phyloP scores from a whole-genome alignment of 176 grass and related monocot genomes.

The Poa annua region DNA sequence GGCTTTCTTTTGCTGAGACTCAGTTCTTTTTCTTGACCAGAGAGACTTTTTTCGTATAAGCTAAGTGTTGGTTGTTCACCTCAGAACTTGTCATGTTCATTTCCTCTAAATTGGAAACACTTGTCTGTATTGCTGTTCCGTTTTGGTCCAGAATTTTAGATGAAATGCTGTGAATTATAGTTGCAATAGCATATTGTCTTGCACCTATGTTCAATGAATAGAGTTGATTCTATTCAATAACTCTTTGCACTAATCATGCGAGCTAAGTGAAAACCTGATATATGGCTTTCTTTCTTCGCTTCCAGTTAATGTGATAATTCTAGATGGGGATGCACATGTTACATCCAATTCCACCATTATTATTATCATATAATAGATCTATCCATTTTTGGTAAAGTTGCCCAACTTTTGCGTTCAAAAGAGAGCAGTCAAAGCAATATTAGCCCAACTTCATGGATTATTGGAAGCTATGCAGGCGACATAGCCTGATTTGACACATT shows the following conservation, averaged over 20 bases:
- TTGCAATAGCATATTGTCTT: background rate
- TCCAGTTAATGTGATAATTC: background rate
- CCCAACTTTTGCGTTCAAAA: background rate
- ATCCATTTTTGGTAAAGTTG: background rate
- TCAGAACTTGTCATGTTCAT: background rate
- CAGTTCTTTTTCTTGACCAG: background rate
- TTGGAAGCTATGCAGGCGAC: constrained; percentile 8
- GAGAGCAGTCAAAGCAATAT: background rate
- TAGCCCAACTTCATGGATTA: background rate
- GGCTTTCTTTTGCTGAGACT: background rate
- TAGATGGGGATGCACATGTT: background rate
- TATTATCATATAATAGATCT: constrained; percentile 8
- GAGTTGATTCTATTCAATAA: background rate
- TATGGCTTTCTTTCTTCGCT: background rate
- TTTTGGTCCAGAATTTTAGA: constrained; percentile 6
- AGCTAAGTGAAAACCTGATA: background rate
- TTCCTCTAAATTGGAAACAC: background rate
- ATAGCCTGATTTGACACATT: background rate
- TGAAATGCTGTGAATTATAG: background rate
- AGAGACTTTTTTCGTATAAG: background rate
- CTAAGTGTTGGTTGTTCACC: background rate
- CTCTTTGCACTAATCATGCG: background rate
- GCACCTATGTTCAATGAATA: background rate
- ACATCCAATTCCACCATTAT: background rate
- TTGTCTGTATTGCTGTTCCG: background rate